phyloP scores from a whole-genome alignment of 2,329 filamentous ascomycete genomes.

The Sporothrix protearum region DNA sequence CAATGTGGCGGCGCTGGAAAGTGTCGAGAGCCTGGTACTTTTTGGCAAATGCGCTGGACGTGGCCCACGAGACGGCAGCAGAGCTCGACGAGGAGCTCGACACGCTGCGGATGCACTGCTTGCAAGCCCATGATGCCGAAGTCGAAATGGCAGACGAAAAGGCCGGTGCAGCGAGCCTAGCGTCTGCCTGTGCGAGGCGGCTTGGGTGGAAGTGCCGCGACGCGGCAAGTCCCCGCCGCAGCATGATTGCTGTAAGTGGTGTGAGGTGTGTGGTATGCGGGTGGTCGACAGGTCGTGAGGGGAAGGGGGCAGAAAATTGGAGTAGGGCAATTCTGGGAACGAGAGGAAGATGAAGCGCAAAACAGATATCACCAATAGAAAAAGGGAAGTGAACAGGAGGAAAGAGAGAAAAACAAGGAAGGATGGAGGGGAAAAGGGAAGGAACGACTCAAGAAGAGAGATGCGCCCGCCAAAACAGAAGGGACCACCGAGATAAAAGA shows the following conservation, averaged over 20 bases:
- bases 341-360: background rate
- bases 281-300: background rate
- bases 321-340: conserved; percentile 1
- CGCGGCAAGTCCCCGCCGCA: conserved; percentile 29
- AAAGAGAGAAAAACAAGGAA: background rate
- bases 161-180: background rate
- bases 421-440: conserved; percentile 13
- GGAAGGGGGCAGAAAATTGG: conserved; percentile 17
- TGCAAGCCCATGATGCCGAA: conserved; percentile 17
- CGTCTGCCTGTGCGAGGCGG: conserved; percentile 15
- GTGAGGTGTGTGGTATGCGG: background rate
- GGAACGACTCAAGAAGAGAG: background rate
- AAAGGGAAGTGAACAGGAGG: background rate
- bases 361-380: background rate
- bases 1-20: conserved; percentile 83
- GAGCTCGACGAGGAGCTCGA: conserved; percentile 17
- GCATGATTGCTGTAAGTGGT: conserved; percentile 13
- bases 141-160: background rate
- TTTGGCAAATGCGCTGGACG: conserved; percentile 26
- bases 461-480: conserved; percentile 8
- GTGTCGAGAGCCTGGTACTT: conserved; percentile 48
- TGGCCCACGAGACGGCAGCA: conserved; percentile 26
- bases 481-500: conserved; percentile 20
- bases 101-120: conserved; percentile 21
- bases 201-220: conserved; percentile 23